Evolutionary conservation across 192 early-diverging fungal species (phyloP), one percentile per base, ranked within the genome.

Genomic region (Backusella tarrabulga): DNA sequence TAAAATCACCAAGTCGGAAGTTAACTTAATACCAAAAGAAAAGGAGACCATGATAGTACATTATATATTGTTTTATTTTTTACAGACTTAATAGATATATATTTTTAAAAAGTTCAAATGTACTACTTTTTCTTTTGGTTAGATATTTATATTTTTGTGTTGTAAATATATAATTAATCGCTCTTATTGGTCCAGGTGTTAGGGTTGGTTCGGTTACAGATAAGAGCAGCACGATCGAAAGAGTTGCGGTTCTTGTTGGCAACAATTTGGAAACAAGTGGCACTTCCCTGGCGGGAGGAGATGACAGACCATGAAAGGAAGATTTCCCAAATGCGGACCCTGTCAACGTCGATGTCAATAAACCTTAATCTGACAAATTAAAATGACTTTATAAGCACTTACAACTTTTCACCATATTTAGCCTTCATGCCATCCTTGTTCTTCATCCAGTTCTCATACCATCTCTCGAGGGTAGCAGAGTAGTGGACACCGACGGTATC

Each of bases 361-460:
- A 66, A 68, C 46, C 5, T 19, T 23, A 44, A 38, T 40, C 40
- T 9, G 23, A 29, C 19, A 29, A 21, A 41, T 17, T 40, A 19
- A 15, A 41, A 40, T 14, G 3, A 41, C 7, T 26, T 9, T 26
- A 44, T n/a, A 32, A 46, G 34, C 7, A 77, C 77, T 80, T 82
- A 94, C 95, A 93, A 95, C 76, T 92, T 90, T 80, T 94, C 92
- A 68, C 96, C 96, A 75, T 99, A 99, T 80, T 89, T 91, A 68
- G 85, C 89, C 40, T 89, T 84, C 67, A 99, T 93, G 73, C 86
- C 76, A 41, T 94, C 96, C 88, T 93, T 92, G 90, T 97, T 98
- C 75, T 90, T 84, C 90, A 97, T 88, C 97, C 97, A 99, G 93
- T 99, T 99, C 80, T 92, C 80, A 91, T 99, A 99, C 97, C 97